Percentiles rank a stretch among this genome's conserved stretches.
These are phyloP conservation scores for Colletotrichum melonis DNA, from an alignment of 2,329 filamentous ascomycete species.

Conservation along the genomic window DNA sequence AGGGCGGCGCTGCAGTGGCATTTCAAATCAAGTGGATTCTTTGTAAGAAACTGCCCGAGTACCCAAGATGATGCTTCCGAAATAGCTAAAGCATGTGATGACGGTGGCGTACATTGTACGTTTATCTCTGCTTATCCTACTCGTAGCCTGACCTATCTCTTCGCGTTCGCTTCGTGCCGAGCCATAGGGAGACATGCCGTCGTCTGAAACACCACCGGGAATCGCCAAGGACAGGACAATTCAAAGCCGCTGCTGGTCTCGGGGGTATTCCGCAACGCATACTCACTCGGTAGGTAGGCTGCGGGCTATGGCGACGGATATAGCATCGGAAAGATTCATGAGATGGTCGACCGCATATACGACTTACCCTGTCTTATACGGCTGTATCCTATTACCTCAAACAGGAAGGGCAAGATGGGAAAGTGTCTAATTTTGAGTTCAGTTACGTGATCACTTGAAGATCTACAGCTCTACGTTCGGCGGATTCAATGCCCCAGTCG, in stretches of 20 bases:
- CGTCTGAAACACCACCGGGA: neutral
- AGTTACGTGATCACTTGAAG: neutral
- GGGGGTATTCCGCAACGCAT: neutral
- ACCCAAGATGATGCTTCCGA: neutral
- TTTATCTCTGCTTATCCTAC: neutral
- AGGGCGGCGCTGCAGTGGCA: neutral
- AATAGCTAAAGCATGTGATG: neutral
- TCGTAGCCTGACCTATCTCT: neutral
- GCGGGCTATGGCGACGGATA: neutral
- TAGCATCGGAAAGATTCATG: neutral
- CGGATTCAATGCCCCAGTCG: neutral
- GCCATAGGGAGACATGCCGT: neutral
- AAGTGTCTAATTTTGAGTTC: neutral
- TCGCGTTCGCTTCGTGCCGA: neutral
- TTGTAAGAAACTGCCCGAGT: neutral
- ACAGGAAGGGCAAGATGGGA: neutral
- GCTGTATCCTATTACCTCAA: neutral
- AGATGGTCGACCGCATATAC: neutral
- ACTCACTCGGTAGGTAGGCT: neutral
- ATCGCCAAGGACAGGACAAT: neutral
- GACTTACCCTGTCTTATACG: neutral
- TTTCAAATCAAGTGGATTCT: constrained; percentile 12
- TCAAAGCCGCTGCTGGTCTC: neutral
- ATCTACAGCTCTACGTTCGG: neutral
- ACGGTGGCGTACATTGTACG: neutral